Base-by-base conservation (phyloP, 2,329 filamentous ascomycete genomes). In the Penicillium sp. region DNA sequence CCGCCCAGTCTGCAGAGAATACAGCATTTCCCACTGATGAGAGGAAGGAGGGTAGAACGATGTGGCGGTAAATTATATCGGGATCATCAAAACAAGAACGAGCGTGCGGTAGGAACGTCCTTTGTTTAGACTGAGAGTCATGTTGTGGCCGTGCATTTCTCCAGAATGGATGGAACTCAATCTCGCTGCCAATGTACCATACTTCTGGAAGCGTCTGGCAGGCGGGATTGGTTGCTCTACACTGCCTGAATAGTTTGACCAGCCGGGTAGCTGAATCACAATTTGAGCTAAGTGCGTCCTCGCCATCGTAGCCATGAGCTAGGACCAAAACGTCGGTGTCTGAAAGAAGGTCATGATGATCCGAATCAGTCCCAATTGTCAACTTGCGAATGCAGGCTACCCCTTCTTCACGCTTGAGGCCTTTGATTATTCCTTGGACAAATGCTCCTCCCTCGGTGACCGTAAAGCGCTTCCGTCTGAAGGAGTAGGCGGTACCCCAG, bases 401-500 rank as follows among this genome's bases (percentile, higher is more conserved):
- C 4, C 31, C 31, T 32, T 32, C 31, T 40, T 62, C 59, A 4
- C 34, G 13, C n/a, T 40, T 41, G 3, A 62, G 54, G 10, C 51
- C 51, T 10, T 23, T 45, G 6, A 46, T 29, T 1, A 62, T 59
- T 9, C 54, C 60, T 25, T 37, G 39, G 10, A 54, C 50, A 25
- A 61, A 60, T 12, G 57, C 56, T 12, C 60, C 59, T 2, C 45
- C 59, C 0, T 51, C 59, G 5, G 59, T 58, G 8, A 62, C 46
- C 12, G 45, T 48, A 12, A 61, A 50, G 6, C 23, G 38, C 35
- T 61, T 62, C 15, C 46, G 34, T 8, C 57, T 52, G 9, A 62
- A 40, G 7, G 57, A 60, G 53, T 52, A 62, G 12, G 60, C 60
- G 4, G 60, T 62, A 1, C 60, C 60, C 9, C 50, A 54, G 5